phyloP scores from a whole-genome alignment of 2,329 filamentous ascomycete genomes.

The Aureobasidium melanogenum region DNA sequence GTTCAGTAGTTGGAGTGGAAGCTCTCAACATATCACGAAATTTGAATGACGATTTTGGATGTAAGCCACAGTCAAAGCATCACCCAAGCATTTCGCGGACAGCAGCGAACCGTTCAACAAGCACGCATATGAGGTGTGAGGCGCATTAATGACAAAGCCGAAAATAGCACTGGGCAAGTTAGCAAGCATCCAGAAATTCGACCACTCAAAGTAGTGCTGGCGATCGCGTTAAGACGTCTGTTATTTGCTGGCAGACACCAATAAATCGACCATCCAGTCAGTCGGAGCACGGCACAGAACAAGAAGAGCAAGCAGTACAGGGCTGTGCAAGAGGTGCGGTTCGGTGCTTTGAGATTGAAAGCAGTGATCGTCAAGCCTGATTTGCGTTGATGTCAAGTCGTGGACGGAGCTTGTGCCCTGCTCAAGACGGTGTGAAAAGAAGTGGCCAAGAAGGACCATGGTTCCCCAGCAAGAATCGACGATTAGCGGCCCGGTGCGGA shows the following conservation, averaged over 20 bases:
- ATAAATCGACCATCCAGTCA: background rate
- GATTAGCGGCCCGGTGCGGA: background rate
- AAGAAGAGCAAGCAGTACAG: background rate
- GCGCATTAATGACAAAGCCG: slow-evolving; percentile 2
- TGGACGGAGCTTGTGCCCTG: background rate
- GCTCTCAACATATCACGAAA: background rate
- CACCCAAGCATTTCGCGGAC: background rate
- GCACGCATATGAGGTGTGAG: slow-evolving; percentile 8
- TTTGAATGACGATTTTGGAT: background rate
- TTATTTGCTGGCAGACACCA: background rate
- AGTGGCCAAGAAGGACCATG: background rate
- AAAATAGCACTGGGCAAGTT: slow-evolving; percentile 8
- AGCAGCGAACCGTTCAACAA: background rate
- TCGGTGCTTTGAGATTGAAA: background rate
- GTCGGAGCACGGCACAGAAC: background rate
- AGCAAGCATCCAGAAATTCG: background rate
- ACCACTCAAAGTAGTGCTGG: background rate
- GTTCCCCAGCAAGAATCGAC: slow-evolving; percentile 1
- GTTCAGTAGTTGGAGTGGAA: background rate
- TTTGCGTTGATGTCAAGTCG: background rate
- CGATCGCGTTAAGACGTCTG: background rate
- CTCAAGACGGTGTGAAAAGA: background rate
- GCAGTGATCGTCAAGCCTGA: background rate
- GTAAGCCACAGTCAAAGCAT: background rate
- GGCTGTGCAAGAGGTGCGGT: slow-evolving; percentile 5